Conservation (phyloP, 2,329 filamentous ascomycete genomes). For the Cordyceps cicadae region DNA sequence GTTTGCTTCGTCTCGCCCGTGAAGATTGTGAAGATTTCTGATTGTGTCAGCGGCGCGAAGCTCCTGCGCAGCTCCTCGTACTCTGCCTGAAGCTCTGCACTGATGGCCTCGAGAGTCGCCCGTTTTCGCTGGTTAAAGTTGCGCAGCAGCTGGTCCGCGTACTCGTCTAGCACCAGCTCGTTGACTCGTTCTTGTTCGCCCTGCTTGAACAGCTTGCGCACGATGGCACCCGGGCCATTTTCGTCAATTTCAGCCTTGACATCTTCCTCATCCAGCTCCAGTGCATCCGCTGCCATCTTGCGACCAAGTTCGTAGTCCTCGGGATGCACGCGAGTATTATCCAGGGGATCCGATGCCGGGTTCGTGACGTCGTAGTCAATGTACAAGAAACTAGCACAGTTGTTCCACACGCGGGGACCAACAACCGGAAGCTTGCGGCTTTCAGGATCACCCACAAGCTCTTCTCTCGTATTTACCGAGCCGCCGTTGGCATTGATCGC, state of each 20-base stretch:
- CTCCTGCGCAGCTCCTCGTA: conserved; percentile 89
- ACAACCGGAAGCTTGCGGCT: conserved; percentile 71
- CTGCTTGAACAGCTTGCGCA: conserved; percentile 90
- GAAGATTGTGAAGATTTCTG: conserved; percentile 92
- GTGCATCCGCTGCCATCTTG: conserved; percentile 95
- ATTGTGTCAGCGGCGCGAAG: conserved; percentile 60
- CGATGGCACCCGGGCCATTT: conserved; percentile 80
- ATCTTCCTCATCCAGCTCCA: conserved; percentile 95
- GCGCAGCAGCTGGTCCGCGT: conserved; percentile 86
- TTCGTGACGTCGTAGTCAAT: conserved; percentile 82
- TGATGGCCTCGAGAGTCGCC: conserved; percentile 90
- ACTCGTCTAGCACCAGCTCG: conserved; percentile 91
- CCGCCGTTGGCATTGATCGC: conserved; percentile 89
- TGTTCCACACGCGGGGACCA: conserved; percentile 86
- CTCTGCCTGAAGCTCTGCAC: conserved; percentile 81
- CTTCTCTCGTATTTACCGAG: conserved; percentile 71
- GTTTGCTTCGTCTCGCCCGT: conserved; percentile 86
- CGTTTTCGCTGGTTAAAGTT: conserved; percentile 93
- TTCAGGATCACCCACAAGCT: conserved; percentile 82
- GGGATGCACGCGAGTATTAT: conserved; percentile 94
- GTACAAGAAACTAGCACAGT: conserved; percentile 91
- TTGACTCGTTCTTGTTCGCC: conserved; percentile 93
- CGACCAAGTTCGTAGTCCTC: conserved; percentile 97
- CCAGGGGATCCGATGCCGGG: conserved; percentile 78
- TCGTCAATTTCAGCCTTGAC: conserved; percentile 91